These are phyloP conservation scores for Astrephomene gubernaculifera DNA, from an alignment of 139 green algal species.

Conservation along the genomic window DNA sequence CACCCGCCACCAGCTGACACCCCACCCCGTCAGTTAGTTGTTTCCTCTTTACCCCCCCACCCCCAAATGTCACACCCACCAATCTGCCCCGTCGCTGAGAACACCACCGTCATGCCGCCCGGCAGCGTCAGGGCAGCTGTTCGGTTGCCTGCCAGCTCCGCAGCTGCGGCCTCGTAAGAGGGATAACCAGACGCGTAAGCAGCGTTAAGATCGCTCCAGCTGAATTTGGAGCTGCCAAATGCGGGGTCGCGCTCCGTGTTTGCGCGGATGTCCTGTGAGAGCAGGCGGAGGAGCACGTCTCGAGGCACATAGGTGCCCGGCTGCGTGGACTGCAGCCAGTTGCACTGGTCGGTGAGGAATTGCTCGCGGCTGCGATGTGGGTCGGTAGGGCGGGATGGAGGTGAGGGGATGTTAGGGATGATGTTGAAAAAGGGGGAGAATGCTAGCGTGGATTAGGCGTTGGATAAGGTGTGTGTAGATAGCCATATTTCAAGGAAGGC, in stretches of 20 bases:
- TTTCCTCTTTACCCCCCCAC: background rate
- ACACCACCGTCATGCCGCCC: slow-evolving; percentile 11
- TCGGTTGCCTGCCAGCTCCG: background rate
- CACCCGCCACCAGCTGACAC: background rate
- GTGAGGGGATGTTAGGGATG: background rate
- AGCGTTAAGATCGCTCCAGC: no score
- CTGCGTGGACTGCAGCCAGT: background rate
- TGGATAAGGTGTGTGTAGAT: no score
- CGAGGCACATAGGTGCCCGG: background rate
- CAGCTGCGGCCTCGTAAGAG: slow-evolving; percentile 12
- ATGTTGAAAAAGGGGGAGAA: no score
- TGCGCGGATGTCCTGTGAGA: background rate
- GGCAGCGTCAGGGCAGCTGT: slow-evolving; percentile 1
- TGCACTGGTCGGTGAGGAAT: background rate
- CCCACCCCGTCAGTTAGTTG: no score
- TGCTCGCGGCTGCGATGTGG: background rate
- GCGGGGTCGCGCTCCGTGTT: background rate
- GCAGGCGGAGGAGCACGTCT: background rate
- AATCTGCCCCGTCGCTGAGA: slow-evolving; percentile 23
- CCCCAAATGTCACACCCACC: background rate
- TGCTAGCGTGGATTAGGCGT: no score
- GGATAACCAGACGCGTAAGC: slow-evolving; percentile 1
- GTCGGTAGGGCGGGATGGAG: background rate
- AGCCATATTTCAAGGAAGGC: no score
- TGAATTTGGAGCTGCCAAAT: no score